A percentile compares a stretch with the other conserved stretches of the same genome.
These are phyloP conservation scores for Exobasidium cylindrosporum DNA, from an alignment of 1,284 basidiomycete species.

Conservation along the genomic window DNA sequence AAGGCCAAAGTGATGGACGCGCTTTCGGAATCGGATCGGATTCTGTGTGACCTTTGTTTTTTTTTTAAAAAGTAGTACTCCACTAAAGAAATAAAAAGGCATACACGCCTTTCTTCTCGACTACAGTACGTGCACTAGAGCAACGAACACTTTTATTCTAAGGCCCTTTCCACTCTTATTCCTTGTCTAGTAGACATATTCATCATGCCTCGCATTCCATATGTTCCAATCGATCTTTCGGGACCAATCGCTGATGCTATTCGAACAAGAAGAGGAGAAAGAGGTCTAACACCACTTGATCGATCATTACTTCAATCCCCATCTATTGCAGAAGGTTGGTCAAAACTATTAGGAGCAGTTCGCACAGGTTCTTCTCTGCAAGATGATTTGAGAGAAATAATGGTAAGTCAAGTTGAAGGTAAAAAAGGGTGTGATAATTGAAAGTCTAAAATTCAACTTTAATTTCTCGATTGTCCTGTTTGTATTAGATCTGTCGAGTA, in stretches of 20 bases:
- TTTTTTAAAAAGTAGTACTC: no score
- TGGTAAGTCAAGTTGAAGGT: constrained; percentile 40
- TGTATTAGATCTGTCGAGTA: constrained; percentile 57
- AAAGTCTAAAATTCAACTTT: no score
- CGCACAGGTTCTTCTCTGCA: constrained; percentile 56
- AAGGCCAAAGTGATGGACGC: no score
- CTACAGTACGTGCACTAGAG: no score
- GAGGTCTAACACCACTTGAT: constrained; percentile 57
- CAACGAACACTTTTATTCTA: no score
- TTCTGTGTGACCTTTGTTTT: no score
- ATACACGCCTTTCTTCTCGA: no score
- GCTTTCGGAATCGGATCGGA: no score
- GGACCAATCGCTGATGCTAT: constrained; percentile 57
- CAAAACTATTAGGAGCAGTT: constrained; percentile 56
- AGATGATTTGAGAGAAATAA: constrained; percentile 57
- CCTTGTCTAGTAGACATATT: no score
- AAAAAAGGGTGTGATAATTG: no score
- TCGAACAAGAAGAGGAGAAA: constrained; percentile 54
- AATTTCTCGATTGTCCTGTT: not conserved
- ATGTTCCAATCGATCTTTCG: constrained; percentile 52
- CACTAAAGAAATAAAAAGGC: no score
- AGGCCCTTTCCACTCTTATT: no score
- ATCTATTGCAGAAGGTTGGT: constrained; percentile 56
- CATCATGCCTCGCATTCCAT: constrained; percentile 53
- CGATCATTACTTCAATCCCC: constrained; percentile 56